Conservation (phyloP, 2,329 filamentous ascomycete genomes). For the Penicillium sp. region DNA sequence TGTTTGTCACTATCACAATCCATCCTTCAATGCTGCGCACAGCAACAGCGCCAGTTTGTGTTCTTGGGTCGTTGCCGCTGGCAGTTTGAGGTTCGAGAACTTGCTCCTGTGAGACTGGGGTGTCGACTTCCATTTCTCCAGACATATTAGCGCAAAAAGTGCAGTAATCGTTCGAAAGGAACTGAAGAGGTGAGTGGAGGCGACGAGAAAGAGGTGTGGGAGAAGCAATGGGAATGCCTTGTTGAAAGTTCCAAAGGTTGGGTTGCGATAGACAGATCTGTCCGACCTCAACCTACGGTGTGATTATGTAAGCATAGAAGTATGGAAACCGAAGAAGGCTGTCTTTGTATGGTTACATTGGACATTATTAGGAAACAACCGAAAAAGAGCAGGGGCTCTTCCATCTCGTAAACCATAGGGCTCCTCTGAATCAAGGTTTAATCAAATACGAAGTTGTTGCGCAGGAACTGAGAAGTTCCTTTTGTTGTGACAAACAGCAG, state of each 20-base stretch:
- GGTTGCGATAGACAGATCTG: slow-evolving; percentile 13
- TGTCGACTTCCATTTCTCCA: slow-evolving; percentile 53
- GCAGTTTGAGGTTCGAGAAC: slow-evolving; percentile 32
- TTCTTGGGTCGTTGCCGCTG: slow-evolving; percentile 47
- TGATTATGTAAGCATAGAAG: slow-evolving; percentile 24
- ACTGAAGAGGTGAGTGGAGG: background rate
- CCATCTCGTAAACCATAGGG: too few relatives aligned
- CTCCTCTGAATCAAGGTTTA: too few relatives aligned
- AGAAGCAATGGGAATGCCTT: background rate
- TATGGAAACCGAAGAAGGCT: background rate
- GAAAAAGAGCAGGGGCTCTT: too few relatives aligned
- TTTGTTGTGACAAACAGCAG: too few relatives aligned
- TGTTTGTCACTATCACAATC: slow-evolving; percentile 72
- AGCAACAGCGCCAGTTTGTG: slow-evolving; percentile 55
- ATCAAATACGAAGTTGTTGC: too few relatives aligned
- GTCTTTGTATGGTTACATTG: background rate
- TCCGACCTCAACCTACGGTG: slow-evolving; percentile 12
- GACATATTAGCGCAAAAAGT: slow-evolving; percentile 38
- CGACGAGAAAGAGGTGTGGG: background rate
- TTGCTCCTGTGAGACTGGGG: slow-evolving; percentile 42
- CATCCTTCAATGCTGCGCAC: slow-evolving; percentile 72
- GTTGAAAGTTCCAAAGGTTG: background rate
- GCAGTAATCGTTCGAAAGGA: background rate
- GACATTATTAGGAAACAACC: too few relatives aligned
- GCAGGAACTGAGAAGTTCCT: too few relatives aligned